These are phyloP conservation scores for Harrya chromipes DNA, from an alignment of 768 basidiomycete genomes.

Conservation along the genomic window DNA sequence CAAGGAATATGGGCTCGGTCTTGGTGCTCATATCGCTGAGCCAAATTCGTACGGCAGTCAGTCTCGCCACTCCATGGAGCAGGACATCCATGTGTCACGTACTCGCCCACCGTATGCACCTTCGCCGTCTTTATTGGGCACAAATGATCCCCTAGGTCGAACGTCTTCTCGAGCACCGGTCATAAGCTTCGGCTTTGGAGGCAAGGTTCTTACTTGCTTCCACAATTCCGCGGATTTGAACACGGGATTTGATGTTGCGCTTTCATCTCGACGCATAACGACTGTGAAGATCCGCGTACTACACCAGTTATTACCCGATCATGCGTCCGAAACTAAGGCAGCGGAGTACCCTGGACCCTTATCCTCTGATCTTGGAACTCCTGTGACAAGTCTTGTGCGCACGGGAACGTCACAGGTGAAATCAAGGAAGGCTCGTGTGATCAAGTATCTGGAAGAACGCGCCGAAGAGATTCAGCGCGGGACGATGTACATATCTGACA, in stretches of 20 bases:
- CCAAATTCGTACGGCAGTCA: slow-evolving; percentile 15
- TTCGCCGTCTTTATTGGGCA: slow-evolving; percentile 77
- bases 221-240: slow-evolving; percentile 63
- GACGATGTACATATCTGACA: slow-evolving; percentile 62
- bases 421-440: slow-evolving; percentile 76
- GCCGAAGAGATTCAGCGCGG: slow-evolving; percentile 76
- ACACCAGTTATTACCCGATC: slow-evolving; percentile 66
- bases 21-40: slow-evolving; percentile 17
- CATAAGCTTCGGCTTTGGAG: slow-evolving; percentile 92
- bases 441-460: slow-evolving; percentile 74
- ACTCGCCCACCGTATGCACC: slow-evolving; percentile 69
- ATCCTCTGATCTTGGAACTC: slow-evolving; percentile 68
- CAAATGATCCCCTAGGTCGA: slow-evolving; percentile 79
- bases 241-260: slow-evolving; percentile 75
- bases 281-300: slow-evolving; percentile 66
- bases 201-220: slow-evolving; percentile 86
- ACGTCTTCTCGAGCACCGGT: slow-evolving; percentile 73
- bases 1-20: slow-evolving; percentile 28
- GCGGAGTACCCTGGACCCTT: slow-evolving; percentile 83
- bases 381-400: slow-evolving; percentile 66
- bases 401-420: slow-evolving; percentile 61
- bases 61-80: slow-evolving; percentile 18
- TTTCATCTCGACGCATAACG: slow-evolving; percentile 68
- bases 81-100: slow-evolving; percentile 28
- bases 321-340: slow-evolving; percentile 51